Percentiles rank a stretch among this genome's conserved stretches.
phyloP scores from a whole-genome alignment of 2,329 filamentous ascomycete genomes.

The Aphanocladium album region DNA sequence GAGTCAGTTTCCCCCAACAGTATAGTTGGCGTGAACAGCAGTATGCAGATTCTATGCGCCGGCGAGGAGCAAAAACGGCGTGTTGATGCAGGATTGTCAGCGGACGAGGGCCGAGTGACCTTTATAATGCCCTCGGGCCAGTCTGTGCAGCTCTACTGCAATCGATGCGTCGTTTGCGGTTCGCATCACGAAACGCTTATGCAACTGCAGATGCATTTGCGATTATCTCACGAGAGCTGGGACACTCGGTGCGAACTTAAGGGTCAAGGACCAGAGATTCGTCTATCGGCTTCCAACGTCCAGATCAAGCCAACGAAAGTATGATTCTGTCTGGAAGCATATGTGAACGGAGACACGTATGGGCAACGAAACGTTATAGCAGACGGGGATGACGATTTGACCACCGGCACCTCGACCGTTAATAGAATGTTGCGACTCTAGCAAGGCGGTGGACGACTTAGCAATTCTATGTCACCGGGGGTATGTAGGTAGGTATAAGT shows the following conservation, averaged over 20 bases:
- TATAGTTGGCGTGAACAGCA: conserved; percentile 17
- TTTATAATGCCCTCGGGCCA: conserved; percentile 42
- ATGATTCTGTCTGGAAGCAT: conserved; percentile 41
- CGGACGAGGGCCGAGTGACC: conserved; percentile 39
- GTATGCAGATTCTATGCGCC: too few species aligned
- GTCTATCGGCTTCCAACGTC: conserved; percentile 29
- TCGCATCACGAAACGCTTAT: conserved; percentile 41
- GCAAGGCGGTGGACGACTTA: too few species aligned
- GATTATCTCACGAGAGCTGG: conserved; percentile 40
- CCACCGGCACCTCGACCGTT: conserved; percentile 1
- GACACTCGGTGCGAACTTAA: conserved; percentile 34
- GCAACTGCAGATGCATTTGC: conserved; percentile 46
- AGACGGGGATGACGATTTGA: conserved; percentile 22
- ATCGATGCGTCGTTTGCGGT: conserved; percentile 48
- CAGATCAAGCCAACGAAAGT: conserved; percentile 39
- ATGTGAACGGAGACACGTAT: conserved; percentile 41
- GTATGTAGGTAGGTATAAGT: too few species aligned
- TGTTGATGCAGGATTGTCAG: conserved; percentile 21
- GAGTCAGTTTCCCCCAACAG: background rate
- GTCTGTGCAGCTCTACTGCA: conserved; percentile 42
- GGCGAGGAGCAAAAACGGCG: conserved; percentile 45
- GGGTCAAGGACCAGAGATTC: conserved; percentile 34
- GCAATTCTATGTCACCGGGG: too few species aligned
- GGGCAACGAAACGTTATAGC: conserved; percentile 38
- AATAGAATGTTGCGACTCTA: too few species aligned